Conservation (phyloP, 257 asterid genomes). For the Catharanthus roseus region DNA sequence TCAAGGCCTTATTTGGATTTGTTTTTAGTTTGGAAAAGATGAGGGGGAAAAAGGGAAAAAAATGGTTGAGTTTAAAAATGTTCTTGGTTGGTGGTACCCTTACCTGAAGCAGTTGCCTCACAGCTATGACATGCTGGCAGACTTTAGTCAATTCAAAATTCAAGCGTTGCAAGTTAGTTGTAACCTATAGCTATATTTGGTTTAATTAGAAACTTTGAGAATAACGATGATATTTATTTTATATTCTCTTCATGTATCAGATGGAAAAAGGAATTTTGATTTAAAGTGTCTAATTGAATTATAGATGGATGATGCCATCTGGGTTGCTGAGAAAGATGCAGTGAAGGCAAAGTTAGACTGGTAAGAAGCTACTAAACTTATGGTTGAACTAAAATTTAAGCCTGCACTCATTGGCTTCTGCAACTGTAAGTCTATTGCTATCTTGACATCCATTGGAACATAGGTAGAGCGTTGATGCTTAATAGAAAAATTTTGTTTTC, state of each 20-base stretch:
- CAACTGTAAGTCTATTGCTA: constrained; percentile 55
- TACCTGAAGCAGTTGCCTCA: constrained; percentile 79
- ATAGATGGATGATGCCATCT: constrained; percentile 86
- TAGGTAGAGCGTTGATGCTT: not conserved
- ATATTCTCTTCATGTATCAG: not conserved
- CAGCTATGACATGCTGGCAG: constrained; percentile 60
- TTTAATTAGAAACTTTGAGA: not conserved
- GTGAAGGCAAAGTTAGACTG: constrained; percentile 55
- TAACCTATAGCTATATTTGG: constrained; percentile 6
- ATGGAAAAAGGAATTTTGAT: constrained; percentile 19
- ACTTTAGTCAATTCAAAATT: constrained; percentile 58
- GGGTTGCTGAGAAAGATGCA: constrained; percentile 74
- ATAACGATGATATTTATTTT: constrained; percentile 1
- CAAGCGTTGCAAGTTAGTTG: constrained; percentile 83
- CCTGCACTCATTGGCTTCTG: constrained; percentile 74
- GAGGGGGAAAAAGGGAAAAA: constrained; percentile 72
- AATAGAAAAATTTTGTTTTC: too few relatives aligned
- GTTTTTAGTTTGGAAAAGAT: too few relatives aligned
- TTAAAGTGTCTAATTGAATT: constrained; percentile 25
- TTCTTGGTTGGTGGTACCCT: constrained; percentile 76
- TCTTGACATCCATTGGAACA: not conserved
- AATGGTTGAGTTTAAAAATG: too few relatives aligned
- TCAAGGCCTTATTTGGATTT: too few relatives aligned
- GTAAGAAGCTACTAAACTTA: constrained; percentile 47
- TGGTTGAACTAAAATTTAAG: constrained; percentile 57